These are phyloP conservation scores for Rhizopogon roseolus DNA, from an alignment of 768 basidiomycete species.

Conservation along the genomic window DNA sequence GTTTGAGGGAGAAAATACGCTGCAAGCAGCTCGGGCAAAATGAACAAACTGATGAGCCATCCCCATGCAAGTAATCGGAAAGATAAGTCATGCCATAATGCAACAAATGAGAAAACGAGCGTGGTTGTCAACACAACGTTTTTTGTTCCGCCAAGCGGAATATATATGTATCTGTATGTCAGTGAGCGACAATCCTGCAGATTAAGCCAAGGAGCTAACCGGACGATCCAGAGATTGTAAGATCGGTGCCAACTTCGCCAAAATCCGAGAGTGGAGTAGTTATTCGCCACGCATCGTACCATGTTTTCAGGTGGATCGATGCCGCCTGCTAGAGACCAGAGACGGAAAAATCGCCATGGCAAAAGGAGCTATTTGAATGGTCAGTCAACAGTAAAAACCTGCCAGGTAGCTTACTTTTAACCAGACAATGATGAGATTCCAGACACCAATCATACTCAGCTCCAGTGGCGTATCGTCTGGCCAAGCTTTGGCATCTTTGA, in stretches of 20 bases:
- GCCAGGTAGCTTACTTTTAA: slow-evolving; percentile 63
- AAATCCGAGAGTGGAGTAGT: slow-evolving; percentile 89
- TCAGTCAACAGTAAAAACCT: not conserved
- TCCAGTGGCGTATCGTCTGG: slow-evolving; percentile 69
- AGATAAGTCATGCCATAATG: slow-evolving; percentile 94
- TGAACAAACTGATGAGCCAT: slow-evolving; percentile 90
- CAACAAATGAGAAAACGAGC: slow-evolving; percentile 92
- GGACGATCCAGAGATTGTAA: slow-evolving; percentile 92
- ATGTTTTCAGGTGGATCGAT: slow-evolving; percentile 97
- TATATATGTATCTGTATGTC: slow-evolving; percentile 80
- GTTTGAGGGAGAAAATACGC: slow-evolving; percentile 52
- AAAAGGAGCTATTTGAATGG: slow-evolving; percentile 63
- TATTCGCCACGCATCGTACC: slow-evolving; percentile 98
- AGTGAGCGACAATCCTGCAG: not conserved
- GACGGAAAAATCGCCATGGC: slow-evolving; percentile 94
- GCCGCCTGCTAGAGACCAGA: slow-evolving; percentile 87
- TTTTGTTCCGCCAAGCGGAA: slow-evolving; percentile 79
- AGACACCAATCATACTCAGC: slow-evolving; percentile 91
- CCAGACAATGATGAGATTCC: slow-evolving; percentile 97
- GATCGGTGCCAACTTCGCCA: slow-evolving; percentile 97
- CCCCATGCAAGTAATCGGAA: slow-evolving; percentile 91
- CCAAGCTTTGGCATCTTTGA: slow-evolving; percentile 89
- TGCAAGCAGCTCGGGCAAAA: slow-evolving; percentile 78
- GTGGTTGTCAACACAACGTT: slow-evolving; percentile 57
- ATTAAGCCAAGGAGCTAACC: slow-evolving; percentile 39